phyloP scores from a whole-genome alignment of 2,329 filamentous ascomycete genomes.

The Shiraia sp. region DNA sequence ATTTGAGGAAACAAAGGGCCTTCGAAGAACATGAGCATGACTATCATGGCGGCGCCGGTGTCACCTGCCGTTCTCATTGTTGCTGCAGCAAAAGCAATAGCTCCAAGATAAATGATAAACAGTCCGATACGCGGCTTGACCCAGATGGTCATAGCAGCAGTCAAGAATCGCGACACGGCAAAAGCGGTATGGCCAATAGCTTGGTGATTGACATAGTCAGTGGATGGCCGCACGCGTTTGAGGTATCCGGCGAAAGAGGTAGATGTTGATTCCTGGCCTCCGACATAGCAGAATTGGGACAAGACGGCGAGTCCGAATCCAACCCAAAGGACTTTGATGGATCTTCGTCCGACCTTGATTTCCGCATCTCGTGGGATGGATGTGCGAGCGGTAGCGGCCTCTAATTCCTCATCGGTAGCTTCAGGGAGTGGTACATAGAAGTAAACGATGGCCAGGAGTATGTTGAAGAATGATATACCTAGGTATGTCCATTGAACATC shows the following conservation, averaged over 20 bases:
- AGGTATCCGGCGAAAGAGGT: constrained; percentile 54
- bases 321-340: constrained; percentile 58
- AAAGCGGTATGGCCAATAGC: constrained; percentile 63
- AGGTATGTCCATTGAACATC: constrained; percentile 69
- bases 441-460: constrained; percentile 61
- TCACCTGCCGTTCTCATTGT: constrained; percentile 52
- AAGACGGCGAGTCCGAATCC: constrained; percentile 59
- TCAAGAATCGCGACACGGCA: constrained; percentile 60
- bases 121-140: constrained; percentile 64
- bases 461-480: constrained; percentile 64
- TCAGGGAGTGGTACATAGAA: constrained; percentile 66
- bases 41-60: constrained; percentile 51
- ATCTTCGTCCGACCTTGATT: constrained; percentile 43
- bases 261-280: constrained; percentile 61
- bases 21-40: constrained; percentile 63
- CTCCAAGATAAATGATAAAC: constrained; percentile 56
- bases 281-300: constrained; percentile 64
- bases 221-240: constrained; percentile 40
- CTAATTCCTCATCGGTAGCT: constrained; percentile 63
- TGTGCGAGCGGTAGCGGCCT: constrained; percentile 56
- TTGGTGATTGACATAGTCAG: constrained; percentile 48
- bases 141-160: constrained; percentile 57
- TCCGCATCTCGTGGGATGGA: constrained; percentile 45
- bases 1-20: constrained; percentile 64
- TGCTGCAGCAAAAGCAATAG: constrained; percentile 57